These are phyloP conservation scores for Podospora bellae-mahoneyi DNA, from an alignment of 495 filamentous ascomycete genomes.

Conservation along the genomic window DNA sequence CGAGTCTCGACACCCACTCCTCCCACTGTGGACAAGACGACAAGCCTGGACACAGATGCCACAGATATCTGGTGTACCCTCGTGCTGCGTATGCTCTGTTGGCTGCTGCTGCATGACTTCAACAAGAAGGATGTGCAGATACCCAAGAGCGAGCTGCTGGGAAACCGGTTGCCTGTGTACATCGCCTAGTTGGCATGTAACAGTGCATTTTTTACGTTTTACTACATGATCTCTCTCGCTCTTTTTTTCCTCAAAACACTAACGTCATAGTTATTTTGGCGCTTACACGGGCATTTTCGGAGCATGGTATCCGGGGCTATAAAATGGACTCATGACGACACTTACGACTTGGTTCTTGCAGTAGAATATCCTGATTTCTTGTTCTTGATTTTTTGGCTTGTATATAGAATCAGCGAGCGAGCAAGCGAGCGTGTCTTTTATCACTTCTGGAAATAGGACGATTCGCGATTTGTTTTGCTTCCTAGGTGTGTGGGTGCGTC, in stretches of 20 bases:
- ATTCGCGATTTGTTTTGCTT: background rate
- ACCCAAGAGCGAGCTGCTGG: slow-evolving; percentile 44
- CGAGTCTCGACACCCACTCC: slow-evolving; percentile 8
- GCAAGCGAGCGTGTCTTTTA: background rate
- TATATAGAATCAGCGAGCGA: background rate
- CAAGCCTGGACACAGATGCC: slow-evolving; percentile 20
- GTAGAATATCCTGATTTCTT: background rate
- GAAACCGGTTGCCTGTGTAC: slow-evolving; percentile 49
- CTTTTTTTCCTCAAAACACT: no score
- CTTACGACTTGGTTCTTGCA: background rate
- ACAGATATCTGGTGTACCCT: slow-evolving; percentile 45
- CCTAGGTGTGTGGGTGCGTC: no score
- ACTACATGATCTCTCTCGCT: background rate
- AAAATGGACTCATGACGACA: slow-evolving; percentile 1
- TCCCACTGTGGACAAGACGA: slow-evolving; percentile 6
- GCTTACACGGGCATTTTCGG: background rate
- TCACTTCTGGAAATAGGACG: background rate
- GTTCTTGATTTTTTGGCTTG: background rate
- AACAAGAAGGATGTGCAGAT: slow-evolving; percentile 47
- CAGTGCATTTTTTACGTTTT: background rate
- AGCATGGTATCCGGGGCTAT: background rate
- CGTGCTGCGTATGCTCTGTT: slow-evolving; percentile 52
- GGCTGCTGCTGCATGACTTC: slow-evolving; percentile 52
- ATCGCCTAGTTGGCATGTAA: slow-evolving; percentile 28
- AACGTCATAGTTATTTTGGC: background rate